Conservation (phyloP, 371 early-diverging fungal species). For the Rhizopus sp. region DNA sequence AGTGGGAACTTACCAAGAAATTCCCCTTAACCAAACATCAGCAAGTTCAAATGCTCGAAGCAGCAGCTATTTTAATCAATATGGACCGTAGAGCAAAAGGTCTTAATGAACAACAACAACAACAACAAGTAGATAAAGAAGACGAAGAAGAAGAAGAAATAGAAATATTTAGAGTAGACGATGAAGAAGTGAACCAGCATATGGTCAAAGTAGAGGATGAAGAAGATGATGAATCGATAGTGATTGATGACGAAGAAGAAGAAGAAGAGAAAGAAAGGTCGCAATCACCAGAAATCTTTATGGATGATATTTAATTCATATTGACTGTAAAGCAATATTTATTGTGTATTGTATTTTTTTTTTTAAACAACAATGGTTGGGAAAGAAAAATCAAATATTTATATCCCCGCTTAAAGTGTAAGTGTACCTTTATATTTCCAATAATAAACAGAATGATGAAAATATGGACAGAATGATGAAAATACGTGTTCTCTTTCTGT, state of each 20-base stretch:
- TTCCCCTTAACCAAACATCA: constrained; percentile 72
- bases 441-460: no score
- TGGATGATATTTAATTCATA: constrained; percentile 25
- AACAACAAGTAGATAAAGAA: constrained; percentile 2
- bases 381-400: no score
- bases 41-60: constrained; percentile 77
- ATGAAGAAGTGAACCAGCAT: constrained; percentile 2
- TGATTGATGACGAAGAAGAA: constrained; percentile 32
- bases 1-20: constrained; percentile 68
- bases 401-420: no score
- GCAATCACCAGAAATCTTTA: constrained; percentile 24
- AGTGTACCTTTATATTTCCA: no score
- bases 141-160: constrained; percentile 15
- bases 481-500: no score
- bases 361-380: no score
- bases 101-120: constrained; percentile 1
- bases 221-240: constrained; percentile 27
- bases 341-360: background rate
- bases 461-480: no score
- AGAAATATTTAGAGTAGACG: constrained; percentile 5
- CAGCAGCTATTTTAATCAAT: constrained; percentile 68
- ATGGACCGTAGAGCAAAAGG: constrained; percentile 39
- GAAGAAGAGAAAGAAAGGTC: constrained; percentile 1
- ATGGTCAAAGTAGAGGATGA: constrained; percentile 12
- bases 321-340: background rate